Conservation (phyloP, 106 monocot genomes). For the Gastrodia elata region DNA sequence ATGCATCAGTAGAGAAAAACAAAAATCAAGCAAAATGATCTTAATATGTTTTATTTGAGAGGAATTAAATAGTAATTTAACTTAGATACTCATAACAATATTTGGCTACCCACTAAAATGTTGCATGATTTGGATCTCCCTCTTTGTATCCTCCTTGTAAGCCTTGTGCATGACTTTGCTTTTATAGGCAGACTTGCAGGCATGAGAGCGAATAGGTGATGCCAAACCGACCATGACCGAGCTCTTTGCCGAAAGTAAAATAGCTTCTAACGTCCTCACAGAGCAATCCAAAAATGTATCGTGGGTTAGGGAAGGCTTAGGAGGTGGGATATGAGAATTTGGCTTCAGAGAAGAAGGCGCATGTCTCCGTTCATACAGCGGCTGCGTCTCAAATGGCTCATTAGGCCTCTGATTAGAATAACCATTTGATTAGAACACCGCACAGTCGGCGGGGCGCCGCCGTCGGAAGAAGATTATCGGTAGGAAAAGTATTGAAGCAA, state of each 20-base stretch:
- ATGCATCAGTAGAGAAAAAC: no score
- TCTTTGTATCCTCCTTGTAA: slow-evolving; percentile 34
- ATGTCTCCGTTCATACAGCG: neutral
- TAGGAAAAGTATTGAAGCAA: no score
- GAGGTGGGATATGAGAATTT: neutral
- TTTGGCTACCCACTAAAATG: slow-evolving; percentile 47
- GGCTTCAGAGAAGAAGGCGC: slow-evolving; percentile 2
- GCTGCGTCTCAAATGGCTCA: no score
- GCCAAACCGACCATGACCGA: slow-evolving; percentile 49
- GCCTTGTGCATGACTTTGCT: slow-evolving; percentile 31
- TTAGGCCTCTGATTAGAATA: slow-evolving; percentile 3
- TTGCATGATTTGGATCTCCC: slow-evolving; percentile 60
- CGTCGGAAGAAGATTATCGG: no score
- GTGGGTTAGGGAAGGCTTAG: neutral
- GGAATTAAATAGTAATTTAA: no score
- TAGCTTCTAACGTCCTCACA: slow-evolving; percentile 24
- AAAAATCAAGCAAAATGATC: no score
- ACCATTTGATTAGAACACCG: slow-evolving; percentile 1
- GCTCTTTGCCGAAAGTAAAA: slow-evolving; percentile 45
- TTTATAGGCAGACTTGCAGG: slow-evolving; percentile 55
- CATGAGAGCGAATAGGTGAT: slow-evolving; percentile 34
- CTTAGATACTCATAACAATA: slow-evolving; percentile 47
- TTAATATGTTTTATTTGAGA: no score
- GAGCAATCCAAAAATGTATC: slow-evolving; percentile 34
- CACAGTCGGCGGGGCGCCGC: no score